Evolutionary conservation across 2,329 filamentous ascomycete genomes (phyloP).

Genomic region (Fusarium siculi): DNA sequence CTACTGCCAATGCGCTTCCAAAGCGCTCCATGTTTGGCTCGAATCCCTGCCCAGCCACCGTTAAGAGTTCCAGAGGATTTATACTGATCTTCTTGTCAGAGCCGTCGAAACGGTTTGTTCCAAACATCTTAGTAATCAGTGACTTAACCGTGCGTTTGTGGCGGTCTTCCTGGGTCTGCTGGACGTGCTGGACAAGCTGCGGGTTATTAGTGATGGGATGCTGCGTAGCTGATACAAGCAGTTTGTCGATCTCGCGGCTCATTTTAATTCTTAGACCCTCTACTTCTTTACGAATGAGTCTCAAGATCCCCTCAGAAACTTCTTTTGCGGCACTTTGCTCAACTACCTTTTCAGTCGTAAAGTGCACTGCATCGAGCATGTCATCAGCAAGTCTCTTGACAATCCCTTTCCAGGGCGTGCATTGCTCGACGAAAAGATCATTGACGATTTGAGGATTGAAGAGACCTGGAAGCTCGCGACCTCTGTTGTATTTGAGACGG

Average conservation of each 20-base stretch:
- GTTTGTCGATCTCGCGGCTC: background rate
- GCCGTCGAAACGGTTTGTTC: background rate
- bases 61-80: background rate
- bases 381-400: slow-evolving; percentile 44
- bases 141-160: slow-evolving; percentile 7
- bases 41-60: background rate
- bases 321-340: background rate
- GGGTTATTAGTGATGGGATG: background rate
- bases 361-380: slow-evolving; percentile 25
- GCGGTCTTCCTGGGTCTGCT: background rate
- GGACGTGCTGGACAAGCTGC: background rate
- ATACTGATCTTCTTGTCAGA: background rate
- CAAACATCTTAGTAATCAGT: background rate
- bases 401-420: slow-evolving; percentile 61
- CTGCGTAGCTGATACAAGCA: background rate
- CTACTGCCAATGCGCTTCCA: slow-evolving; percentile 48
- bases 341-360: background rate
- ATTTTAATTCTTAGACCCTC: background rate
- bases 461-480: slow-evolving; percentile 67
- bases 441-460: slow-evolving; percentile 69
- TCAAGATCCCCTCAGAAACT: background rate
- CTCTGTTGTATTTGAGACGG: slow-evolving; percentile 40
- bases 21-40: slow-evolving; percentile 45
- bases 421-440: slow-evolving; percentile 70
- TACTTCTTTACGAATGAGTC: background rate